Evolutionary conservation across 2,329 filamentous ascomycete species (phyloP).

Genomic region (Aspergillus hortae): DNA sequence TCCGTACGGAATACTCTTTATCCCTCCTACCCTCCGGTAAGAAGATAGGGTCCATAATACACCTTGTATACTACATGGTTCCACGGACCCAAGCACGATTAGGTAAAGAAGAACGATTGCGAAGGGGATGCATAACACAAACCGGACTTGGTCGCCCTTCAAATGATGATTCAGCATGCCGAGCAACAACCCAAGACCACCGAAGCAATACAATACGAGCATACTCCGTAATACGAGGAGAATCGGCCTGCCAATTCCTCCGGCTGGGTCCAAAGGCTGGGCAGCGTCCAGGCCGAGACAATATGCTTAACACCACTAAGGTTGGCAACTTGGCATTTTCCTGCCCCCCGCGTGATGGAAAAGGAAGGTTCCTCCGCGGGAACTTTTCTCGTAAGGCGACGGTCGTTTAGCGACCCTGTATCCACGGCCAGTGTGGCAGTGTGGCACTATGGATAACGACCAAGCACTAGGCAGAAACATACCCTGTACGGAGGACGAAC

Average conservation of each 20-base stretch:
- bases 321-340: conserved; percentile 28
- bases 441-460: no score
- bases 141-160: no score
- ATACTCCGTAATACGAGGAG: background rate
- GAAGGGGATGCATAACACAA: background rate
- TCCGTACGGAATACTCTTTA: background rate
- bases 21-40: background rate
- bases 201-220: background rate
- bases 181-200: conserved; percentile 6
- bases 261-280: conserved; percentile 2
- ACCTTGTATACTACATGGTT: no score
- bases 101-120: background rate
- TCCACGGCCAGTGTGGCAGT: no score
- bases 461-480: background rate
- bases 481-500: background rate
- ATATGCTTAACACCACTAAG: conserved; percentile 40
- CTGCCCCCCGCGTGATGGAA: conserved; percentile 13
- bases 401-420: background rate
- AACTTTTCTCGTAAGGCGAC: background rate
- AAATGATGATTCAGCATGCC: conserved; percentile 6
- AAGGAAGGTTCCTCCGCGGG: conserved; percentile 11
- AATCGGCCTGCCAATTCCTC: background rate
- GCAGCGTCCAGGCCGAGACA: conserved; percentile 23
- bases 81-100: background rate
- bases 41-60: no score